Base-by-base conservation (phyloP, 2,329 filamentous ascomycete species). In the Epichloe sp. region DNA sequence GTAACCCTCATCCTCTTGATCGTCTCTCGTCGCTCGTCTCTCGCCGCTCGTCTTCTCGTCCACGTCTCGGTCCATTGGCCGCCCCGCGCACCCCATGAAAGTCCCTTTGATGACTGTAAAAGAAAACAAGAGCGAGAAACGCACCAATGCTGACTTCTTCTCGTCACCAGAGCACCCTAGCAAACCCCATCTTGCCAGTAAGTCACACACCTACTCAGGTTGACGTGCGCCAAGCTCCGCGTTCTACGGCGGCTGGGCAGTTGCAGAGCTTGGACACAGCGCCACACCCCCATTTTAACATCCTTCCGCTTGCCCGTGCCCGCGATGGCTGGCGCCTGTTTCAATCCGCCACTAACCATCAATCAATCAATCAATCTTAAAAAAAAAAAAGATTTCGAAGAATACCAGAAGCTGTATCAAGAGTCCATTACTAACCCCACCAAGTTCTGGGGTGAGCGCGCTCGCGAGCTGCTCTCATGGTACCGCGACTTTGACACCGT, bases 401-500 rank as follows among this genome's bases (percentile, higher is more conserved):
- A 85, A 59, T 86, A 86, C 68, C 76, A 84, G 63, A 71, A 73
- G 62, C 67, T 85, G 52, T 85, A 86, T 75, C 76, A 83, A 64
- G 78, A 98, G 72, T 98, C 93, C 46, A 96, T 98, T 66, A 83
- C 84, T 60, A 76, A 93, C 60, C 91, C 93, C 47, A 74, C 90
- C 57, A 82, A 85, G 68, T 98, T 97, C 75, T 98, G 91, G 90
- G 89, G 77, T 55, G 78, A 78, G 58, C 77, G 85, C 67, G 93
- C 90, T 47, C 86, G 89, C 57, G 89, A 97, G 62, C 81, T 96
- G 50, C 79, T 98, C 59, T 83, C 85, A 48, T 98, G 93, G 86
- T 83, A 88, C 58, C 79, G 79, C 58, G 91, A 97, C 65, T 98
- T 98, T 71, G 74, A 95, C 68, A 97, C 90, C 12, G 89, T 94